phyloP scores from a whole-genome alignment of 768 basidiomycete genomes.

The Tremella mesenterica region DNA sequence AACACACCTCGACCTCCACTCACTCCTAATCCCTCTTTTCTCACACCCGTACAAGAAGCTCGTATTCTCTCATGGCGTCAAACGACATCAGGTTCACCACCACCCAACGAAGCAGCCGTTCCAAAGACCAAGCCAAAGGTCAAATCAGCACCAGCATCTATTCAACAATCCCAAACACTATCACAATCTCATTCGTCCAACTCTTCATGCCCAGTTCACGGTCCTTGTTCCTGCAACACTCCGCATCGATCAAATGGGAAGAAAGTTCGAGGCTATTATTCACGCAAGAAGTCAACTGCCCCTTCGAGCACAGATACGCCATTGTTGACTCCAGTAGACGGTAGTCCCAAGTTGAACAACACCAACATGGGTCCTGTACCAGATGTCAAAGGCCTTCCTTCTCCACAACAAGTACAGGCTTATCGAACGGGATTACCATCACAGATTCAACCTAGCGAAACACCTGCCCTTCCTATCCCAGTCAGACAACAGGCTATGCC shows the following conservation, averaged over 20 bases:
- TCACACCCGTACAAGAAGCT: neutral
- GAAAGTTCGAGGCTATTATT: neutral
- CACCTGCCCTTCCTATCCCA: neutral
- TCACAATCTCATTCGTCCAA: too few species aligned
- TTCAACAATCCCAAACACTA: neutral
- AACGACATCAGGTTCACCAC: neutral
- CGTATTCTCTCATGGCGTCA: neutral
- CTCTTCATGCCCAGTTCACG: neutral
- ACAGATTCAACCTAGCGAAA: neutral
- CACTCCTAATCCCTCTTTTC: neutral
- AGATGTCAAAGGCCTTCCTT: neutral
- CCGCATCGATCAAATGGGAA: constrained; percentile 40
- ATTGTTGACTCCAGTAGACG: neutral
- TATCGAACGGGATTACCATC: neutral
- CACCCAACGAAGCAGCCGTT: neutral
- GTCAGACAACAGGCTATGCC: neutral
- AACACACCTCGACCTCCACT: neutral
- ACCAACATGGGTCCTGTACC: neutral
- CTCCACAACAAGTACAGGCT: neutral
- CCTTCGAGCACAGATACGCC: neutral
- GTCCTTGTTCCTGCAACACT: constrained; percentile 40
- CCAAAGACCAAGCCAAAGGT: neutral
- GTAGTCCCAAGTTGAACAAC: neutral
- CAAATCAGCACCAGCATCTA: neutral
- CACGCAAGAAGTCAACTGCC: neutral